phyloP scores from a whole-genome alignment of 345 rosid species.

The Rhizophora apiculata region DNA sequence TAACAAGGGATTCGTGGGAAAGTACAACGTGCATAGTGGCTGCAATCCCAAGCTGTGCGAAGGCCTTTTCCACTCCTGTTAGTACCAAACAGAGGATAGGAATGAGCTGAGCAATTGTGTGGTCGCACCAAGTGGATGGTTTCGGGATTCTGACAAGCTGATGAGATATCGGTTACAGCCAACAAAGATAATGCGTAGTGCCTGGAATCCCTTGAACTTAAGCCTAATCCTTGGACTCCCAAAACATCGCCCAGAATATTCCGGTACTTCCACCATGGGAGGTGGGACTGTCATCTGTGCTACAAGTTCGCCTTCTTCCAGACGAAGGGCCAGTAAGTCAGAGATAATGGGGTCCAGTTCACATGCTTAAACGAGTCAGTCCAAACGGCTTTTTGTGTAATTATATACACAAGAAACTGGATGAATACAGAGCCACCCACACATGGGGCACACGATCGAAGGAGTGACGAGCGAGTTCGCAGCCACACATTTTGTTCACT shows the following conservation, averaged over 20 bases:
- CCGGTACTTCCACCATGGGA: no score
- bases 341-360: conserved; percentile 24
- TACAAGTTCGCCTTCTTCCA: background rate
- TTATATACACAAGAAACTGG: no score
- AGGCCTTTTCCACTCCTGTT: background rate
- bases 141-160: no score
- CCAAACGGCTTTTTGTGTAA: background rate
- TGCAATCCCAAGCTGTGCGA: conserved; percentile 7
- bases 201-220: no score
- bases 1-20: background rate
- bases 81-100: background rate
- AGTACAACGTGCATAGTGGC: background rate
- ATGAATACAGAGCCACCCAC: background rate
- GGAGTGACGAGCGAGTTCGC: background rate
- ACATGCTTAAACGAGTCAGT: conserved; percentile 12
- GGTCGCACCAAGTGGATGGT: no score
- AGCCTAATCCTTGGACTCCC: no score
- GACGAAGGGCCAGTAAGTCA: conserved; percentile 3
- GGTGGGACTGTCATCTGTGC: no score
- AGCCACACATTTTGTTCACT: background rate
- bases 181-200: no score
- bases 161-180: no score
- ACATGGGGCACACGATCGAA: conserved; percentile 24
- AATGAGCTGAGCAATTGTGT: no score
- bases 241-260: no score